Evolutionary conservation across 306 rosid genomes (phyloP).

Genomic region (Medicago lupulina): DNA sequence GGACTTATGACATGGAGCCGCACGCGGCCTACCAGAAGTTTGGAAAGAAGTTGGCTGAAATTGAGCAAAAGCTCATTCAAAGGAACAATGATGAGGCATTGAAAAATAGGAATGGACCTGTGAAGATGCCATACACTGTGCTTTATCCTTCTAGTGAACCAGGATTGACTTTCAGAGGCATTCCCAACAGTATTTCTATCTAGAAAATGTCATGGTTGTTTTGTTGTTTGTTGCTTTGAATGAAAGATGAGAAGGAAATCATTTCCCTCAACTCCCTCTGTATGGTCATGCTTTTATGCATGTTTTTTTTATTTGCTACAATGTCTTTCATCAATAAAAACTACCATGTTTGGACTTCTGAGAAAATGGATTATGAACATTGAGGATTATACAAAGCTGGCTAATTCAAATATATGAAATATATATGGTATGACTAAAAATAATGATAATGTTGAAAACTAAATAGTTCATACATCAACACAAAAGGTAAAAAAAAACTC

Average conservation of each 20-base stretch:
- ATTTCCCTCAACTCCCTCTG: neutral
- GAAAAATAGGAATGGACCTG: conserved; percentile 68
- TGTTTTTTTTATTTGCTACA: neutral
- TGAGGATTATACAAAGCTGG: too few relatives aligned
- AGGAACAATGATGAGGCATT: conserved; percentile 60
- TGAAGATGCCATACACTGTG: conserved; percentile 77
- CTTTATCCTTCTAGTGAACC: conserved; percentile 61
- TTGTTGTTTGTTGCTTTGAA: conserved; percentile 27
- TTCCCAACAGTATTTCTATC: conserved; percentile 79
- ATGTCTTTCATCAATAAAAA: too few relatives aligned
- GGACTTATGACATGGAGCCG: conserved; percentile 62
- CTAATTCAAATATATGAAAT: too few relatives aligned
- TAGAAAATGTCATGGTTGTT: conserved; percentile 29
- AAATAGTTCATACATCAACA: too few relatives aligned
- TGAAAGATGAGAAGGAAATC: conserved; percentile 16
- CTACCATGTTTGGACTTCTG: too few relatives aligned
- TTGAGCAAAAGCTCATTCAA: conserved; percentile 52
- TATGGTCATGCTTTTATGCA: neutral
- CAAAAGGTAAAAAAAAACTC: too few relatives aligned
- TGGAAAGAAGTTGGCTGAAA: conserved; percentile 52
- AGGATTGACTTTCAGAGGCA: conserved; percentile 76
- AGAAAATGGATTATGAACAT: too few relatives aligned
- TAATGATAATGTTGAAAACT: too few relatives aligned
- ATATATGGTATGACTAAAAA: too few relatives aligned
- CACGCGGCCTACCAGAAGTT: conserved; percentile 60